Conservation (phyloP, 1,139 yeast species). For the Lodderomyces orthopsilosis region DNA sequence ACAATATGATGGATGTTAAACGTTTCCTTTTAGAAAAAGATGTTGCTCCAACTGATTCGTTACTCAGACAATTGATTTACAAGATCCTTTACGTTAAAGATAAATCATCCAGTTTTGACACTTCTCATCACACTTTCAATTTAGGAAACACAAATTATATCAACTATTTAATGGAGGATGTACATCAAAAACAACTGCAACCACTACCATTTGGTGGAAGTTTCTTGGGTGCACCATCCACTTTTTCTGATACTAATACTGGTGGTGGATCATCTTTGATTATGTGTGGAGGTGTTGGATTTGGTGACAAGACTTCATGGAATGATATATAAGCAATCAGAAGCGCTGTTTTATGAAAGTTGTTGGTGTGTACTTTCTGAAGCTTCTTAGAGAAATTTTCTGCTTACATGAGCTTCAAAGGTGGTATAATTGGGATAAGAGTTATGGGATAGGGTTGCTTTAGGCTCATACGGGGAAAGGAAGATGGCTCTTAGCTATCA, state of each 20-base stretch:
- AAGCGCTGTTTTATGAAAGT: too few species aligned
- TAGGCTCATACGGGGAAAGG: neutral
- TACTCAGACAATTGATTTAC: conserved; percentile 17
- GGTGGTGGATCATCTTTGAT: conserved; percentile 23
- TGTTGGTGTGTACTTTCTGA: too few species aligned
- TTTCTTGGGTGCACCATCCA: conserved; percentile 7
- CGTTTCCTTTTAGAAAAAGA: conserved; percentile 12
- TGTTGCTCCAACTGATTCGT: neutral
- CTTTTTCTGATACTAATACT: conserved; percentile 15
- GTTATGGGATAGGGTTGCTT: neutral
- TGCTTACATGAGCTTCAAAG: neutral
- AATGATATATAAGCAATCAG: conserved; percentile 23
- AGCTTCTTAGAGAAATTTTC: too few species aligned
- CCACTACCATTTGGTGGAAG: neutral
- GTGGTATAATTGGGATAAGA: neutral
- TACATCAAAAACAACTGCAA: conserved; percentile 7
- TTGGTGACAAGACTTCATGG: conserved; percentile 29
- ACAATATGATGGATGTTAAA: conserved; percentile 20
- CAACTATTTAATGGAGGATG: conserved; percentile 15
- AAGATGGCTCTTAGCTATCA: neutral
- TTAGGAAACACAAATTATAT: conserved; percentile 15
- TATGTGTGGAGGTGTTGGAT: conserved; percentile 29
- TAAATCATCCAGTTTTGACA: neutral
- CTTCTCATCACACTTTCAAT: conserved; percentile 3
- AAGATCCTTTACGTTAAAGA: conserved; percentile 12